phyloP scores from a whole-genome alignment of 2,329 filamentous ascomycete species.

The Arthroderma uncinatum region DNA sequence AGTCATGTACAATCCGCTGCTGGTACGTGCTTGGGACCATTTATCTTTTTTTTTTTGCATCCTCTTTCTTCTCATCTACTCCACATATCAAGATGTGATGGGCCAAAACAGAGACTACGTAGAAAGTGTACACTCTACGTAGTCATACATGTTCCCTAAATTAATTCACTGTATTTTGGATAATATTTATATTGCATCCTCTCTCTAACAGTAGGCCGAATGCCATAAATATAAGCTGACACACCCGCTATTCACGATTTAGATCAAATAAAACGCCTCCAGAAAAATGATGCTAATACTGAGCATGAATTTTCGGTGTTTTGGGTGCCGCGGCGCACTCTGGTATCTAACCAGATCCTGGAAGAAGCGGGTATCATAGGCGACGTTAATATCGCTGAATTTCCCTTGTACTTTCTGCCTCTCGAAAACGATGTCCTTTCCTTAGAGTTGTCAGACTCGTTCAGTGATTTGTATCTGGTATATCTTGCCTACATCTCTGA shows the following conservation, averaged over 20 bases:
- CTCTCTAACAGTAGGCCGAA: slow-evolving; percentile 10
- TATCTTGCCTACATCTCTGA: slow-evolving; percentile 15
- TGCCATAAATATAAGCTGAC: slow-evolving; percentile 52
- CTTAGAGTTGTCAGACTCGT: slow-evolving; percentile 76
- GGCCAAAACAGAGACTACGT: slow-evolving; percentile 40
- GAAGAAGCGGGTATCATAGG: slow-evolving; percentile 89
- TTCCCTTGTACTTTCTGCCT: slow-evolving; percentile 81
- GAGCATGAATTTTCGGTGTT: slow-evolving; percentile 96
- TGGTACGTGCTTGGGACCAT: slow-evolving; percentile 48
- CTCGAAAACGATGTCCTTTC: slow-evolving; percentile 86
- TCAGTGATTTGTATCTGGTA: slow-evolving; percentile 74
- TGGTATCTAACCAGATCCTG: slow-evolving; percentile 80
- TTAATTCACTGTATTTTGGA: slow-evolving; percentile 15
- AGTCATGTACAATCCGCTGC: slow-evolving; percentile 76
- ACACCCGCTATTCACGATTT: slow-evolving; percentile 22
- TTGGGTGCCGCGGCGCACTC: slow-evolving; percentile 84
- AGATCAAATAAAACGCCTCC: slow-evolving; percentile 87
- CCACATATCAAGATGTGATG: not conserved
- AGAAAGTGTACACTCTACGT: slow-evolving; percentile 45
- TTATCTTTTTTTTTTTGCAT: slow-evolving; percentile 17
- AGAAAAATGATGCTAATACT: slow-evolving; percentile 65
- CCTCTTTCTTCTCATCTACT: not conserved
- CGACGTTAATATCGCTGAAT: slow-evolving; percentile 78
- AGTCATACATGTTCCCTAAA: slow-evolving; percentile 49
- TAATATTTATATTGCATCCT: not conserved